Evolutionary conservation across 306 rosid genomes (phyloP).

Genomic region (Prinsepia uniflora): DNA sequence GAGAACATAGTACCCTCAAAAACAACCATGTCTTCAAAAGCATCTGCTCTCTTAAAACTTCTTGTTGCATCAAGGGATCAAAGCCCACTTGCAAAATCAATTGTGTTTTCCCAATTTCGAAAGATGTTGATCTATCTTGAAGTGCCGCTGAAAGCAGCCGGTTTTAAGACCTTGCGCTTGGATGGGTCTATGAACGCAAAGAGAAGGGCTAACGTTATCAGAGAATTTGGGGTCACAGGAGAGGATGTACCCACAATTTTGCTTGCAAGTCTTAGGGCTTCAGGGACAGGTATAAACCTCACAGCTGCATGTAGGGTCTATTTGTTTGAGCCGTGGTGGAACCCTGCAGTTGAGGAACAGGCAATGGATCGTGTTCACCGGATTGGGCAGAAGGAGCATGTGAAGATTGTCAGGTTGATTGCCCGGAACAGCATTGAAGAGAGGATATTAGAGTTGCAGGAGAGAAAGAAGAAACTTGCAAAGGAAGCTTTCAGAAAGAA

Average conservation of each 20-base stretch:
- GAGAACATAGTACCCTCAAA: constrained; percentile 25
- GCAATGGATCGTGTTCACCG: constrained; percentile 86
- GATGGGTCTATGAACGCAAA: constrained; percentile 75
- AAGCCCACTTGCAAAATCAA: constrained; percentile 53
- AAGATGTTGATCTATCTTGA: constrained; percentile 61
- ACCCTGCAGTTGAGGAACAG: constrained; percentile 83
- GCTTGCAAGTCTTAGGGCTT: constrained; percentile 78
- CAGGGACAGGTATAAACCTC: constrained; percentile 75
- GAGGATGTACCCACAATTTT: constrained; percentile 42
- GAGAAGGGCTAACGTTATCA: constrained; percentile 52
- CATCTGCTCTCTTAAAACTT: constrained; percentile 53
- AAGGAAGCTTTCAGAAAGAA: constrained; percentile 39
- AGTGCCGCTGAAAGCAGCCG: constrained; percentile 56
- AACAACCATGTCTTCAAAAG: constrained; percentile 49
- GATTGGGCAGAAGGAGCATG: constrained; percentile 72
- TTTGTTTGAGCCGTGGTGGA: constrained; percentile 94
- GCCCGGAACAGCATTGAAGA: constrained; percentile 67
- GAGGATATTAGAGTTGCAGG: constrained; percentile 55
- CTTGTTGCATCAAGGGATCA: constrained; percentile 49
- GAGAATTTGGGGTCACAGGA: constrained; percentile 42
- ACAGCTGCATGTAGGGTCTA: constrained; percentile 73
- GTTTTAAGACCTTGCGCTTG: constrained; percentile 62
- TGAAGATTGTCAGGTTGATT: constrained; percentile 66
- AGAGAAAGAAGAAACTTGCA: constrained; percentile 49
- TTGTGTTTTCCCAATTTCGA: constrained; percentile 75